phyloP scores from a whole-genome alignment of 768 basidiomycete species.

The Symmetrospora coprosmae region DNA sequence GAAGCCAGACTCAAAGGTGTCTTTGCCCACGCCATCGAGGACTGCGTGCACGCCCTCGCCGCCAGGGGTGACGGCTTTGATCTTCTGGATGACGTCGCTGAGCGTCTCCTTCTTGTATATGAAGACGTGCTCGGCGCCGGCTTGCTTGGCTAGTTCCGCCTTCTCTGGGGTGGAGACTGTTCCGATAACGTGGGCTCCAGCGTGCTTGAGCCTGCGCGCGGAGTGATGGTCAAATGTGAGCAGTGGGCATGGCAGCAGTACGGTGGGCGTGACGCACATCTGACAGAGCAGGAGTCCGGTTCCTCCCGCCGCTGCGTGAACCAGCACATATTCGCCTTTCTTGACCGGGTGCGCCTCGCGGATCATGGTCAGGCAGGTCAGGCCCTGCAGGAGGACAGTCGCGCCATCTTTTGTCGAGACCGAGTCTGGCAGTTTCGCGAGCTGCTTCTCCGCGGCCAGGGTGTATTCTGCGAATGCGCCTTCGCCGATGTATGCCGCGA shows the following conservation, averaged over 20 bases:
- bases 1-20: conserved; percentile 51
- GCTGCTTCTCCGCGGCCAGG: conserved; percentile 48
- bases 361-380: conserved; percentile 63
- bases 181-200: conserved; percentile 80
- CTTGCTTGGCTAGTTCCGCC: conserved; percentile 57
- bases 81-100: conserved; percentile 49
- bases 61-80: conserved; percentile 42
- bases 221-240: conserved; percentile 39
- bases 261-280: background rate
- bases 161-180: conserved; percentile 78
- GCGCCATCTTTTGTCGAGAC: conserved; percentile 43
- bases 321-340: conserved; percentile 36
- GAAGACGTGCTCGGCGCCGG: conserved; percentile 79
- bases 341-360: conserved; percentile 75
- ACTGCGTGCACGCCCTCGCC: conserved; percentile 66
- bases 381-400: conserved; percentile 55
- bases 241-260: background rate
- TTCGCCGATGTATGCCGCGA: conserved; percentile 41
- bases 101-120: conserved; percentile 56
- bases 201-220: conserved; percentile 53
- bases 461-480: conserved; percentile 54
- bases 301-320: conserved; percentile 86
- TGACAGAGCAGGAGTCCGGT: conserved; percentile 45
- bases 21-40: conserved; percentile 93
- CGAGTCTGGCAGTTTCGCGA: conserved; percentile 51